Conservation (phyloP, 805 yeast species). For the Candida caryicola region DNA sequence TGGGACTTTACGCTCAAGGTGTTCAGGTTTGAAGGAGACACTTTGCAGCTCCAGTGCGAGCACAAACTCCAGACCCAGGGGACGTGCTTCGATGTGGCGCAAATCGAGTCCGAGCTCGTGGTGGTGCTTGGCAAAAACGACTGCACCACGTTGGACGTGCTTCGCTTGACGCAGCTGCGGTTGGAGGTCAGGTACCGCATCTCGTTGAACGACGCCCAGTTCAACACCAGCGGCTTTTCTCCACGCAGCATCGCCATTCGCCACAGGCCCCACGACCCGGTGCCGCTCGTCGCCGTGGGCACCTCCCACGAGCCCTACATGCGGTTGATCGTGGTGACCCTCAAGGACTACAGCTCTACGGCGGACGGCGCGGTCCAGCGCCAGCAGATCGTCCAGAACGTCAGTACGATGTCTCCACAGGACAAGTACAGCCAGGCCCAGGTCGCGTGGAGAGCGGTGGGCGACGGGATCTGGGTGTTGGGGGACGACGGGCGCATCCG, state of each 20-base stretch:
- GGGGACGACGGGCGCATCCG: constrained; percentile 68
- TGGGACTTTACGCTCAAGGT: constrained; percentile 51
- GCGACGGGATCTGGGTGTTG: constrained; percentile 59
- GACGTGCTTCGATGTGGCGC: constrained; percentile 45
- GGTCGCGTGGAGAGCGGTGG: constrained; percentile 41
- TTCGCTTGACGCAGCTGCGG: constrained; percentile 12
- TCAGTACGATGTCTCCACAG: constrained; percentile 58
- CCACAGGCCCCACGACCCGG: constrained; percentile 4
- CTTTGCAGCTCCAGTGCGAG: constrained; percentile 13
- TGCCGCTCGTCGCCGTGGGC: constrained; percentile 51
- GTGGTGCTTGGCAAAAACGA: constrained; percentile 59
- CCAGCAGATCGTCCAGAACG: constrained; percentile 26
- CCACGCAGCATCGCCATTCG: constrained; percentile 44
- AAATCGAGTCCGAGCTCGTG: constrained; percentile 27
- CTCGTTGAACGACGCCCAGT: constrained; percentile 73
- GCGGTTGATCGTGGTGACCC: constrained; percentile 56
- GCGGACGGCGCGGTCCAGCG: constrained; percentile 15
- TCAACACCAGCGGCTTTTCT: constrained; percentile 60
- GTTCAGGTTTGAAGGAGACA: constrained; percentile 23
- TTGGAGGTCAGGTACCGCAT: constrained; percentile 33
- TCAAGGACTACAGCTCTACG: constrained; percentile 31
- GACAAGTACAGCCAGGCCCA: constrained; percentile 59
- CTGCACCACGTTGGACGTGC: constrained; percentile 54
- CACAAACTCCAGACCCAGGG: constrained; percentile 49
- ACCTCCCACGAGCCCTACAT: constrained; percentile 79